Base-by-base conservation (phyloP, 768 basidiomycete genomes). In the Scleroderma bovista region DNA sequence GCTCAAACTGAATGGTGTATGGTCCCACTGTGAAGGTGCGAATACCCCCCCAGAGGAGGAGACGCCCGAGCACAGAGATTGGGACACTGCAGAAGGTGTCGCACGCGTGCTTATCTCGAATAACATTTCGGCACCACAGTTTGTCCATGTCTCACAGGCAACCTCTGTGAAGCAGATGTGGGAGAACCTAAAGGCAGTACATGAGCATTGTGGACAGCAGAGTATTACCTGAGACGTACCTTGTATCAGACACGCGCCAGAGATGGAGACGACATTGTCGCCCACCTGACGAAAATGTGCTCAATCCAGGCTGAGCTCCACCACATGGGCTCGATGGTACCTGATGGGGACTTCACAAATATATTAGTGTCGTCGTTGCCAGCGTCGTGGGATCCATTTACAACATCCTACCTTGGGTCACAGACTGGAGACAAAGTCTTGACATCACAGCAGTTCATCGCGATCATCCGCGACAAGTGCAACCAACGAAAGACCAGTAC, bases 131-230 rank as follows among this genome's bases (percentile, higher is more conserved):
- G n/a, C 12, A 12, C 19, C 19, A 8, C 38, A 40, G 12, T 40
- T 40, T 19, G n/a, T 40, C 5, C 38, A 40, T 38, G n/a, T 22
- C 10, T 26, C 34, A 36, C 34, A 36, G 12, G 34, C 4, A 5
- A 36, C 5, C 6, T 12, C 12, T n/a, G n/a, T 36, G 34, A 5
- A 13, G 38, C 42, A 51, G 1, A 51, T 51, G 24, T 52, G 51
- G 51, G 12, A 38, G 3, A 47, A 37, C 17, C 36, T 52, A 7
- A 36, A 31, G 16, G 6, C 13, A 2, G 26, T 48, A 3, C 43
- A 52, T 45, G 43, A 52, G 29, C 24, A 19, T 15, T 11, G 13
- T 19, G 47, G 51, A 10, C 42, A 48, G 23, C 51, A 48, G n/a
- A 37, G 20, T 12, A 19, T 51, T 13, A 36, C 32, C 3, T 23